phyloP scores from a whole-genome alignment of 2,329 filamentous ascomycete species.

The Exophiala sp. region DNA sequence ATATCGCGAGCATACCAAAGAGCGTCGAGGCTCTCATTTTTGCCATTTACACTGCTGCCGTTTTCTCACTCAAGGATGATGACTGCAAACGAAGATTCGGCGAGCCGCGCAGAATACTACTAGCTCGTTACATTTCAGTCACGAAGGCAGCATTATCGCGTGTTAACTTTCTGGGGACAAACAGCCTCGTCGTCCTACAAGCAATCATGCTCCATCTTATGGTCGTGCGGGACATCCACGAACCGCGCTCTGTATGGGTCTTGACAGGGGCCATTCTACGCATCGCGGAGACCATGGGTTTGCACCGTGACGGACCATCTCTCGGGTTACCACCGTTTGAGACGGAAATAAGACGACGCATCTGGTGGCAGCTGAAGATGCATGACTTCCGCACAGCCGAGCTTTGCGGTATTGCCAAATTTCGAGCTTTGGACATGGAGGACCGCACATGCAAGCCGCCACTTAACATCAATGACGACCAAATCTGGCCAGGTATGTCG shows the following conservation, averaged over 20 bases:
- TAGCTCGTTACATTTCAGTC: slow-evolving; percentile 26
- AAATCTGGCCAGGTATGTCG: slow-evolving; percentile 47
- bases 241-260: slow-evolving; percentile 59
- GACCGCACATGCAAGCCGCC: slow-evolving; percentile 38
- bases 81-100: slow-evolving; percentile 24
- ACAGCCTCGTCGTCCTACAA: slow-evolving; percentile 57
- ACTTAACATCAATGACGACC: slow-evolving; percentile 57
- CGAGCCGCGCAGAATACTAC: slow-evolving; percentile 26
- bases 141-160: slow-evolving; percentile 26
- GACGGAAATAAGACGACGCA: slow-evolving; percentile 62
- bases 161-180: slow-evolving; percentile 25
- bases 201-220: slow-evolving; percentile 57
- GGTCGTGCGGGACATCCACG: slow-evolving; percentile 57
- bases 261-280: slow-evolving; percentile 60
- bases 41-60: slow-evolving; percentile 34
- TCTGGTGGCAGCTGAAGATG: slow-evolving; percentile 60
- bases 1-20: slow-evolving; percentile 22
- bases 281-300: slow-evolving; percentile 65
- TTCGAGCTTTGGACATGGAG: slow-evolving; percentile 24
- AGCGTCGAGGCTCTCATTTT: slow-evolving; percentile 34
- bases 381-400: slow-evolving; percentile 32
- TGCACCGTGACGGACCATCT: slow-evolving; percentile 59
- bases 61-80: slow-evolving; percentile 32
- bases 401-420: slow-evolving; percentile 28
- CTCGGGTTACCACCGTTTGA: slow-evolving; percentile 60